Evolutionary conservation across 768 basidiomycete species (phyloP).

Genomic region (Phlegmacium glaucopus): DNA sequence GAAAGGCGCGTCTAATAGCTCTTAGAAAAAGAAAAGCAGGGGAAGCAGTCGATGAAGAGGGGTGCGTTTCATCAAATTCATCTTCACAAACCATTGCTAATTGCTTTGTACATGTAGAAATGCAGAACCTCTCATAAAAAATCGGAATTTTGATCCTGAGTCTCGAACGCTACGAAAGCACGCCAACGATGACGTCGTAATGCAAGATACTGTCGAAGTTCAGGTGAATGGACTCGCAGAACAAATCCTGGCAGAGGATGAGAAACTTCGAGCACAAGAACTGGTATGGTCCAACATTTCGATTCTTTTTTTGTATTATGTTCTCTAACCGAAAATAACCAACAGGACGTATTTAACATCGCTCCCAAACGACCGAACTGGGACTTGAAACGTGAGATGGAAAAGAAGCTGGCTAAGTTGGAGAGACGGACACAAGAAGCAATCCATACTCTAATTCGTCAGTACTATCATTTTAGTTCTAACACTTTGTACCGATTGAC

Average conservation of each 20-base stretch:
- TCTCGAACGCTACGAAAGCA: conserved; percentile 76
- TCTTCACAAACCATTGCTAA: background rate
- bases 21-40: conserved; percentile 72
- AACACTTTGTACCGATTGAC: conserved; percentile 1
- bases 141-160: conserved; percentile 88
- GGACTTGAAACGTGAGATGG: conserved; percentile 93
- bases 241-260: conserved; percentile 82
- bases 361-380: conserved; percentile 96
- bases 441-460: conserved; percentile 90
- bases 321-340: conserved; percentile 2
- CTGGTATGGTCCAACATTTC: conserved; percentile 51
- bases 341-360: conserved; percentile 92
- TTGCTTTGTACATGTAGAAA: conserved; percentile 14
- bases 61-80: conserved; percentile 25
- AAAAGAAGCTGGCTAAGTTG: conserved; percentile 84
- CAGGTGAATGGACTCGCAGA: conserved; percentile 82
- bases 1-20: conserved; percentile 78
- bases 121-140: conserved; percentile 53
- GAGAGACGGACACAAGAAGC: conserved; percentile 90
- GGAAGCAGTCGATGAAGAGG: conserved; percentile 40
- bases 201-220: conserved; percentile 86
- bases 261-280: conserved; percentile 80
- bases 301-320: background rate
- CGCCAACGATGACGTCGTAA: conserved; percentile 49
- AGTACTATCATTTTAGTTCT: conserved; percentile 26